These are phyloP conservation scores for Magnolia changhungtana DNA, from an alignment of 164 flowering plant genomes.

Conservation along the genomic window DNA sequence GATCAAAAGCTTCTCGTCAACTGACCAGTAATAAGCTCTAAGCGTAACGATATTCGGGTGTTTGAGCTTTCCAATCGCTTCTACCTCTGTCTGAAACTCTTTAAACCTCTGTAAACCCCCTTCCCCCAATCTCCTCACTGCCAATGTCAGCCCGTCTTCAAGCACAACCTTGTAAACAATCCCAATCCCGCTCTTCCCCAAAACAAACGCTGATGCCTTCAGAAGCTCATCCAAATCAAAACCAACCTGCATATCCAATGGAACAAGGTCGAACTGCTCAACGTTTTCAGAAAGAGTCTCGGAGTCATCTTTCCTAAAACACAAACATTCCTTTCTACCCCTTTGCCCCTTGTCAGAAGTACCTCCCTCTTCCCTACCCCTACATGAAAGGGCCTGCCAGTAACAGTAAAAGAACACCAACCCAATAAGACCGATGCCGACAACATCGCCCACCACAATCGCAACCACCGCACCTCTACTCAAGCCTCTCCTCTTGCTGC, in stretches of 20 bases:
- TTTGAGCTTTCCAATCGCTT: constrained; percentile 83
- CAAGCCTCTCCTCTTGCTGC: constrained; percentile 40
- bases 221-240: constrained; percentile 92
- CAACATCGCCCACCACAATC: constrained; percentile 61
- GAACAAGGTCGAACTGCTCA: constrained; percentile 83
- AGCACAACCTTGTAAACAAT: constrained; percentile 96
- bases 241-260: constrained; percentile 62
- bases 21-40: constrained; percentile 92
- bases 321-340: constrained; percentile 59
- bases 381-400: constrained; percentile 45
- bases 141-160: constrained; percentile 76
- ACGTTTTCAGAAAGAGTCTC: constrained; percentile 69
- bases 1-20: constrained; percentile 88
- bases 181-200: constrained; percentile 94
- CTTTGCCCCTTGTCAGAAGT: constrained; percentile 19
- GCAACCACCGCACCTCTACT: constrained; percentile 59
- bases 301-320: constrained; percentile 82
- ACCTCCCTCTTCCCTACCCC: constrained; percentile 29
- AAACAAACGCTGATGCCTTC: constrained; percentile 87
- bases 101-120: constrained; percentile 91
- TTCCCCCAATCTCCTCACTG: constrained; percentile 91
- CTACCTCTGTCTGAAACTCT: constrained; percentile 89
- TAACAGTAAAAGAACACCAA: constrained; percentile 76
- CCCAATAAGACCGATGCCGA: constrained; percentile 76
- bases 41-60: constrained; percentile 78